Base-by-base conservation (phyloP, 164 flowering plant genomes). In the Litsea cubeba region DNA sequence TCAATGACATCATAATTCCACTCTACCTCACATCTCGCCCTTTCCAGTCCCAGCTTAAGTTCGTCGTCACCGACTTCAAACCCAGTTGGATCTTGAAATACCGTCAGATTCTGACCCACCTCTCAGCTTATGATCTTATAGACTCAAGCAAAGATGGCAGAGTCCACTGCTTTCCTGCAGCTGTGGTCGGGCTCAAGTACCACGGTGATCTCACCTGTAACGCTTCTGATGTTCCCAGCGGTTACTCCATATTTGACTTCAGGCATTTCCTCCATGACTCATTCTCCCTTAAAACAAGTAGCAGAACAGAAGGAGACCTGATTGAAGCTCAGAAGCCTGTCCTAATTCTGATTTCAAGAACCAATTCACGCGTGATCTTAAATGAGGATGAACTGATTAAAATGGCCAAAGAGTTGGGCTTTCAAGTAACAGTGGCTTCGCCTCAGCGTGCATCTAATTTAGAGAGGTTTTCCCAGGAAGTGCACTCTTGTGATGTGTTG, bases 321-420 rank as follows among this genome's bases (percentile, higher is more conserved):
- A 14, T 10, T n/a, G 68, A 70, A 20, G 67, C 50, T 12, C 24
- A 63, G 65, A 80, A 70, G 49, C 82, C 79, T 3, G 64, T 17
- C 5, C 50, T 82, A 8, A 50, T 82, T 25, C 77, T 82, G 5
- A 40, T 82, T 15, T 74, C 84, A 12, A 78, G 82, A 20, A 50
- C 32, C 65, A 70, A 70, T 32, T 74, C 83, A 32, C 65, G 83
- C 46, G 70, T 15, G 72, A 76, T 83, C 57, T 28, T 83, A 26
- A 83, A 83, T 28, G 77, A 80, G 49, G 76, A 74, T 3, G 81
- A 74, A 26, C 65, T 83, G 73, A 74, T 83, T 8, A 22, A 30
- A 18, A 71, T 72, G 78, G 80, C 76, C 51, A 50, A 30, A 28
- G 70, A 60, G 40, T 28, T 81, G 70, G 83, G 85, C 15, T 81